Evolutionary conservation across 176 grass and related monocot genomes (phyloP).

Genomic region (Thinopyrum elongatum): DNA sequence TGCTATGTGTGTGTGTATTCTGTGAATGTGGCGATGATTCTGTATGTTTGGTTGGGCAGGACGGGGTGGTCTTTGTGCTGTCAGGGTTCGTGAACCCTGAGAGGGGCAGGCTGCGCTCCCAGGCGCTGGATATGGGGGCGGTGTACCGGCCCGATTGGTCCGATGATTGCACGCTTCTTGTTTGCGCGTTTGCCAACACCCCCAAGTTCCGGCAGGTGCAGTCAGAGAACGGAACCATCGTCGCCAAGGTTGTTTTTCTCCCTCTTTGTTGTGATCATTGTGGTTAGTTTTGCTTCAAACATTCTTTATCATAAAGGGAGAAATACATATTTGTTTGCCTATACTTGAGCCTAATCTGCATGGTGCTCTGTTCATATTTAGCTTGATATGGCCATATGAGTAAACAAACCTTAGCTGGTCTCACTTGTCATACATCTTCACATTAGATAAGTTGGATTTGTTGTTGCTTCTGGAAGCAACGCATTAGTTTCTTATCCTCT

Average conservation of each 20-base stretch:
- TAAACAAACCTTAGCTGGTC: neutral
- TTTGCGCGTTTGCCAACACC: constrained; percentile 84
- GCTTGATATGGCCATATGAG: neutral
- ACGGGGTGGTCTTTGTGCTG: constrained; percentile 70
- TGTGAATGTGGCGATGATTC: neutral
- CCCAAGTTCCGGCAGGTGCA: constrained; percentile 87
- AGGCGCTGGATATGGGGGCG: constrained; percentile 87
- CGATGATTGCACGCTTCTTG: constrained; percentile 78
- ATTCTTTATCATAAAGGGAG: neutral
- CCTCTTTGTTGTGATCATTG: neutral
- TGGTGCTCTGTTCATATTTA: too few relatives aligned
- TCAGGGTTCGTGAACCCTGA: constrained; percentile 94
- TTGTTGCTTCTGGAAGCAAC: neutral
- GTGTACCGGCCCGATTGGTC: constrained; percentile 83
- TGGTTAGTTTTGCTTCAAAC: neutral
- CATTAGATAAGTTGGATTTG: neutral
- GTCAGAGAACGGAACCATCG: constrained; percentile 72
- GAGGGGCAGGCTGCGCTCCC: constrained; percentile 65
- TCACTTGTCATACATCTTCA: neutral
- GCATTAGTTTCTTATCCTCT: neutral
- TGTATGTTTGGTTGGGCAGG: constrained; percentile 29
- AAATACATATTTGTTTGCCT: neutral
- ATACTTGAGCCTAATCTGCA: neutral
- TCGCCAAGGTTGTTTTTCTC: constrained; percentile 59
- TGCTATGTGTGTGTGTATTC: neutral